phyloP scores from a whole-genome alignment of 495 filamentous ascomycete species.

The Neurospora africana region DNA sequence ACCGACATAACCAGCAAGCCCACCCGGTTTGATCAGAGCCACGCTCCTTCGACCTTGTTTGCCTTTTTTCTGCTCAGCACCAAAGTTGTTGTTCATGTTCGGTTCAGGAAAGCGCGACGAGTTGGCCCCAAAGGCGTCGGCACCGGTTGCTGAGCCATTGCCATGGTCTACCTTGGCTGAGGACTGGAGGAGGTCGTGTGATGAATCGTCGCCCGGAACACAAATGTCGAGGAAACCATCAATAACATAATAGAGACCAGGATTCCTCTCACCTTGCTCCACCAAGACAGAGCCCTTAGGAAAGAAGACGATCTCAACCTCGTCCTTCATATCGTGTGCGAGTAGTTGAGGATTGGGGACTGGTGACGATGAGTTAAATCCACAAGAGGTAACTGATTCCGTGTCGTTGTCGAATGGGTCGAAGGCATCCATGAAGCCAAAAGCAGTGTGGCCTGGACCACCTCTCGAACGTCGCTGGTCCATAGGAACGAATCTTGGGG shows the following conservation, averaged over 20 bases:
- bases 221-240: conserved; percentile 95
- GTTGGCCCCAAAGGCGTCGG: conserved; percentile 18
- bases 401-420: conserved; percentile 76
- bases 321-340: conserved; percentile 68
- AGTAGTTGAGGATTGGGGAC: conserved; percentile 39
- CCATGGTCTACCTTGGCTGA: conserved; percentile 12
- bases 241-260: conserved; percentile 93
- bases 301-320: conserved; percentile 97
- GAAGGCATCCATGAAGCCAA: conserved; percentile 88
- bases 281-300: conserved; percentile 92
- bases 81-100: conserved; percentile 6
- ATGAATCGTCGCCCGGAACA: conserved; percentile 29
- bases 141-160: conserved; percentile 6
- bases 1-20: conserved; percentile 87
- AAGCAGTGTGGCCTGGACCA: conserved; percentile 72
- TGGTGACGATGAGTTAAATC: conserved; percentile 28
- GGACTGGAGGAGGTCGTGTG: conserved; percentile 25
- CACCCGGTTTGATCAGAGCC: conserved; percentile 89
- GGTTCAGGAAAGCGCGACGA: conserved; percentile 12
- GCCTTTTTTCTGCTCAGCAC: conserved; percentile 10
- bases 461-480: conserved; percentile 78
- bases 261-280: conserved; percentile 91
- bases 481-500: conserved; percentile 74
- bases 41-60: conserved; percentile 47
- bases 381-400: conserved; percentile 66